Percentiles rank a stretch among this genome's conserved stretches.
These are phyloP conservation scores for Platanthera zijinensis DNA, from an alignment of 106 monocot genomes.

Conservation along the genomic window DNA sequence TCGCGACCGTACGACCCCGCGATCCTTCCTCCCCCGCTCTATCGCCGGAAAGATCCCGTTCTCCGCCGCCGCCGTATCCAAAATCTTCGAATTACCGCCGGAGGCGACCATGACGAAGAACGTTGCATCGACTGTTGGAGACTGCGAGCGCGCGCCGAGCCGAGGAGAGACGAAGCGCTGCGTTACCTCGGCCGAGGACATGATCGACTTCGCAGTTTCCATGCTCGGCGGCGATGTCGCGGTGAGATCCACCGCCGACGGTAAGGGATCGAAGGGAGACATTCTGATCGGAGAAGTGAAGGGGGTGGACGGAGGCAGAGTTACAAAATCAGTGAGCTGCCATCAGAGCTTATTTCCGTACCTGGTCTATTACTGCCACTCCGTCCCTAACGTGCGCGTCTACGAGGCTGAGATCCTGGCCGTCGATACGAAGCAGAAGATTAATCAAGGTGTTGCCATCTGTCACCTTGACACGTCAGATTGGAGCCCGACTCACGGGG, in stretches of 20 bases:
- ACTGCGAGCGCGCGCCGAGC: constrained; percentile 73
- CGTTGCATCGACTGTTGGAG: constrained; percentile 48
- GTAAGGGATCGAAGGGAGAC: constrained; percentile 30
- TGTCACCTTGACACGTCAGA: constrained; percentile 75
- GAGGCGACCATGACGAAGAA: constrained; percentile 53
- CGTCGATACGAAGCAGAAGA: constrained; percentile 31
- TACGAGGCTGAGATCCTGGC: constrained; percentile 70
- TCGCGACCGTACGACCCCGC: constrained; percentile 4
- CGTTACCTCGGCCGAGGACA: constrained; percentile 64
- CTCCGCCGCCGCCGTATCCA: constrained; percentile 21
- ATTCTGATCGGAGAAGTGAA: constrained; percentile 47
- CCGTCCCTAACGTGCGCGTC: constrained; percentile 73
- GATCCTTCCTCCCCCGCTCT: constrained; percentile 43
- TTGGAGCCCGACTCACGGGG: constrained; percentile 36
- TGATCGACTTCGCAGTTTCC: constrained; percentile 73
- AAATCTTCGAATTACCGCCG: constrained; percentile 26
- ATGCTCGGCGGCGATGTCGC: constrained; percentile 51
- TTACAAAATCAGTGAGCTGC: constrained; percentile 71
- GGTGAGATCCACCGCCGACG: constrained; percentile 42
- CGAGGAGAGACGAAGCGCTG: constrained; percentile 80
- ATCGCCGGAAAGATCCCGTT: constrained; percentile 58
- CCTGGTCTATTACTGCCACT: constrained; percentile 87
- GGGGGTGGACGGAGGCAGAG: constrained; percentile 57
- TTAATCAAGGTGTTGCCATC: constrained; percentile 80
- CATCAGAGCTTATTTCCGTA: constrained; percentile 96